Base-by-base conservation (phyloP, 352 stramenopile species). In the Pythium vanterpoolii region DNA sequence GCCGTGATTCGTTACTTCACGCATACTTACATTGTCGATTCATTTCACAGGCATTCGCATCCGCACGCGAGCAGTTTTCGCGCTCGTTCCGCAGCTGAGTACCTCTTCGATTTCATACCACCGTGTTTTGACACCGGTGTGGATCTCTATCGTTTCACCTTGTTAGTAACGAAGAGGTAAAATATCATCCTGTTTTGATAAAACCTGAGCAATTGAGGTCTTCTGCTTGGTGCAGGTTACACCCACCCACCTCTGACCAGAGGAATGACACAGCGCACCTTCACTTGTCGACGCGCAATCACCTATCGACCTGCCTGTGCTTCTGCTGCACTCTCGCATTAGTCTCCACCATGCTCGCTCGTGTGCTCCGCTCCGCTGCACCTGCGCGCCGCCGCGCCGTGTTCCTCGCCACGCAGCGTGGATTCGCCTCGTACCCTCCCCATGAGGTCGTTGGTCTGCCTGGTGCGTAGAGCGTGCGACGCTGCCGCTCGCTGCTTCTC, bases 51-150 rank as follows among this genome's bases (percentile, higher is more conserved):
- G 86, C 86, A 13, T 93, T 95, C 43, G 77, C 83, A 72, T 90
- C 78, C 28, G 86, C 85, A 51, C 83, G 86, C 53, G 86, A 95
- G 71, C 86, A 95, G 54, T 93, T 93, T 69, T 92, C 86, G 56
- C 83, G 83, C 53, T 95, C 86, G 47, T 95, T 95, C 84, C 86
- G 86, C 65, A 89, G 82, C 65, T 92, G 83, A 66, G 27, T 8
- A 36, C 28, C 31, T 30, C 30, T 6, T 31, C 26, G 10, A 27
- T 9, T 26, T 11, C 16, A 53, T 44, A n/a, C 21, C 18, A 62
- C 34, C 62, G 56, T 65, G 55, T 60, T 64, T 60, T 63, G 61
- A 18, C 19, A 68, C 54, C 21, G 4, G 38, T 5, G 18, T 3
- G 26, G 51, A 43, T 55, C 31, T 11, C 55, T 16, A 38, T 53